A percentile compares a stretch with the other conserved stretches of the same genome.
Evolutionary conservation across 306 rosid genomes (phyloP).

Genomic region (Glycine soja): DNA sequence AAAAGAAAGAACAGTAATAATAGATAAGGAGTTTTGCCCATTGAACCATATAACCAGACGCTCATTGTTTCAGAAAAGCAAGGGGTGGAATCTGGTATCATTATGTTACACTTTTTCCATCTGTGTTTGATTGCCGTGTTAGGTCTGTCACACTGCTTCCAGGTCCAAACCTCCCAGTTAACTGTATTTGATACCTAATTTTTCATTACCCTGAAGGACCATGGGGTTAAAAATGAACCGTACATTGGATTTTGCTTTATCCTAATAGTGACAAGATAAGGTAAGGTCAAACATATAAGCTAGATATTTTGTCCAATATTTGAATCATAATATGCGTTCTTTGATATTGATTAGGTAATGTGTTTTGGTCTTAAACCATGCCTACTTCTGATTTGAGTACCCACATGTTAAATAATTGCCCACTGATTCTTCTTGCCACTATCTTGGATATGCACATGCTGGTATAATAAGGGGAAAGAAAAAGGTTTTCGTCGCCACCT

Average conservation of each 20-base stretch:
- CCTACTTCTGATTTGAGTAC: slow-evolving; percentile 33
- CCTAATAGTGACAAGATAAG: slow-evolving; percentile 26
- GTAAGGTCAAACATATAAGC: slow-evolving; percentile 25
- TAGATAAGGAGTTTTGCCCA: slow-evolving; percentile 25
- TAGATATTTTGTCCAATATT: slow-evolving; percentile 10
- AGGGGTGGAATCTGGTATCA: slow-evolving; percentile 30
- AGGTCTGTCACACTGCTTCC: not conserved
- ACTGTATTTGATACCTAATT: not conserved
- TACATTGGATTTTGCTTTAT: slow-evolving; percentile 8
- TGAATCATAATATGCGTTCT: slow-evolving; percentile 31
- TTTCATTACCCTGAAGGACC: not conserved
- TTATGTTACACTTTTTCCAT: slow-evolving; percentile 33
- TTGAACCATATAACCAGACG: slow-evolving; percentile 10
- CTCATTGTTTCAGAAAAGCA: slow-evolving; percentile 33
- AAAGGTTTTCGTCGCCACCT: slow-evolving; percentile 45
- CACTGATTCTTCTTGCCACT: slow-evolving; percentile 50
- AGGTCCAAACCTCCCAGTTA: not conserved
- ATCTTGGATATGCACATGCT: slow-evolving; percentile 54
- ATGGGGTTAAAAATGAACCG: slow-evolving; percentile 16
- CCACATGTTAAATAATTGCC: slow-evolving; percentile 34
- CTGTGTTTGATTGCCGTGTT: slow-evolving; percentile 34
- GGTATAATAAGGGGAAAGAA: slow-evolving; percentile 39
- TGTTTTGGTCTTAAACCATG: slow-evolving; percentile 37
- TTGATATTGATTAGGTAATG: slow-evolving; percentile 7
- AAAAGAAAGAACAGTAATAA: slow-evolving; percentile 15